phyloP scores from a whole-genome alignment of 2,329 filamentous ascomycete genomes.

The Aspergillus floridensis region DNA sequence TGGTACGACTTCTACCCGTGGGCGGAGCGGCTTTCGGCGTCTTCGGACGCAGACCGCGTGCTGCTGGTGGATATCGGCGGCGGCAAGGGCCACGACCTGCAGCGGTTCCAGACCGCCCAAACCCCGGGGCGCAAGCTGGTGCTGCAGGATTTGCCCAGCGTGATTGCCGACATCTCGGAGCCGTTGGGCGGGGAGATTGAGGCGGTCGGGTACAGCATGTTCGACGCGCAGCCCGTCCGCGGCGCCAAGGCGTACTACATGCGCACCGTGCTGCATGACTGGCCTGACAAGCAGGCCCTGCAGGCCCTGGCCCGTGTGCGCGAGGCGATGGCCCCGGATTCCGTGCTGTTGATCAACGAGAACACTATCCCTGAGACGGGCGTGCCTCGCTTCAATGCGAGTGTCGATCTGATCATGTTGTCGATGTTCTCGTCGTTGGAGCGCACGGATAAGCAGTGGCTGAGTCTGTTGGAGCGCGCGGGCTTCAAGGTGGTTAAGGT shows the following conservation, averaged over 20 bases:
- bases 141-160: slow-evolving; percentile 38
- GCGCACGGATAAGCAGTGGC: slow-evolving; percentile 23
- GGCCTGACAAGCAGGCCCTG: slow-evolving; percentile 23
- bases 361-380: slow-evolving; percentile 20
- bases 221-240: slow-evolving; percentile 20
- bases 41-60: background rate
- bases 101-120: slow-evolving; percentile 20
- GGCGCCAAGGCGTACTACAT: slow-evolving; percentile 28
- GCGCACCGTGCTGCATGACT: slow-evolving; percentile 28
- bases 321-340: slow-evolving; percentile 25
- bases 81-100: slow-evolving; percentile 34
- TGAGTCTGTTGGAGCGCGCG: slow-evolving; percentile 17
- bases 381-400: slow-evolving; percentile 6
- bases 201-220: slow-evolving; percentile 15
- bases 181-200: slow-evolving; percentile 16
- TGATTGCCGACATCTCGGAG: slow-evolving; percentile 23
- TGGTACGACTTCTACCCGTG: slow-evolving; percentile 23
- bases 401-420: slow-evolving; percentile 24
- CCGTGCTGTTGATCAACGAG: slow-evolving; percentile 29
- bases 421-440: slow-evolving; percentile 19
- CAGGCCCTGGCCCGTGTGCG: slow-evolving; percentile 17
- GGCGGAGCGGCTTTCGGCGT: background rate
- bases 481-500: slow-evolving; percentile 14
- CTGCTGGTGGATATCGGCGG: slow-evolving; percentile 41
- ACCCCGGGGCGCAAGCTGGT: slow-evolving; percentile 27